Evolutionary conservation across 352 stramenopile species (phyloP), one percentile per base, ranked within the genome.

Genomic region (Stephanocyclus meneghinianus): DNA sequence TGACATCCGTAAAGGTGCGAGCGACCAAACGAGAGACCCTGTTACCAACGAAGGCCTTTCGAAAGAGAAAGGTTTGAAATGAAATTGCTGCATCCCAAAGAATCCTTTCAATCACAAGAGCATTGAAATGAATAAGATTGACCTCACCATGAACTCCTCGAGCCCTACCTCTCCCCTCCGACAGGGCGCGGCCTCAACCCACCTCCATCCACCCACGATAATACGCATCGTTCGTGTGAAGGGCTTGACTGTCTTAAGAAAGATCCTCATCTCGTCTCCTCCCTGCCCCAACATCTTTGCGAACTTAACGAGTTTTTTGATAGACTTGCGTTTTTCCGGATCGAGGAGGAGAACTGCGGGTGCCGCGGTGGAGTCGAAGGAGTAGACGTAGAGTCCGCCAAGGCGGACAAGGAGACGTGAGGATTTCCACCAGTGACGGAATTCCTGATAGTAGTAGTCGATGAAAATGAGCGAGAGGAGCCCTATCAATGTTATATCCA

Each of bases 401-500:
- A 91, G 45, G 10, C 85, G 74, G 0, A 90, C 83, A 2, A 91
- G 76, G 7, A 90, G 83, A 76, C 86, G 76, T 37, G 80, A 86
- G 11, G 73, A 85, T 67, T 92, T 92, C 87, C 87, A 92, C 87
- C 85, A 92, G 70, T 92, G 85, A 85, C 84, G 80, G 44, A 90
- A 91, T 75, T 87, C 66, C 72, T 85, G 30, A 44, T 1, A 32
- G 47, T 15, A 16, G 15, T 26, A 15, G 21, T 26, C 21, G 21
- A 26, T 26, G 21, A 26, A 26, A 26, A 26, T 26, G 21, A 26
- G 21, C 21, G 21, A 26, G 0, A 26, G 21, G 21, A 26, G 21
- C 21, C 21, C 21, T 26, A 26, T 26, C 10, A 42, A 32, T 0
- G n/a, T 37, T 42, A 11, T 37, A 26, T 18, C 15, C 7, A 26